phyloP scores from a whole-genome alignment of 306 rosid species.

The Trichosanthes truncata region DNA sequence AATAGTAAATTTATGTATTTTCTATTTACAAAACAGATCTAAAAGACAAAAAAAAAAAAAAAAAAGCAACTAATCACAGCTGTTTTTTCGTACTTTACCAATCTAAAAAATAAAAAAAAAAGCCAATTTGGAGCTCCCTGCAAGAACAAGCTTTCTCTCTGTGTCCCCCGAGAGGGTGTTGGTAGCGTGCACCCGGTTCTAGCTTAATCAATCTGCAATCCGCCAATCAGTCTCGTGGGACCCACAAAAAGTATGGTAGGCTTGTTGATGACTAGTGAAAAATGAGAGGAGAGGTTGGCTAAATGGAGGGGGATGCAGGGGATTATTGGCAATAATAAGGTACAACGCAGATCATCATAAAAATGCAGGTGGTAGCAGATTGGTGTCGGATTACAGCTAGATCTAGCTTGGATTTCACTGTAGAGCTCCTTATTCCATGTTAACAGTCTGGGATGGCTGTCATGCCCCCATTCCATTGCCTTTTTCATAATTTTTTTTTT shows the following conservation, averaged over 20 bases:
- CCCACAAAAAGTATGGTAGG: not conserved
- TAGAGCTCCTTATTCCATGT: not conserved
- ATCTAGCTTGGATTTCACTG: conserved; percentile 20
- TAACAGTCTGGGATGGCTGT: conserved; percentile 2
- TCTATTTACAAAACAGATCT: not conserved
- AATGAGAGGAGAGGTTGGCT: not conserved
- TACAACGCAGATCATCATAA: conserved; percentile 13
- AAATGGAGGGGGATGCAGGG: not conserved
- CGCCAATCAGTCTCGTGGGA: not conserved
- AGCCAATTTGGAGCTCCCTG: not conserved
- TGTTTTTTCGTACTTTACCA: not conserved
- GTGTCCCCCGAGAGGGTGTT: not conserved
- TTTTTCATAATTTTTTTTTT: not conserved
- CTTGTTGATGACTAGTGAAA: not conserved
- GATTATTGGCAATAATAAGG: conserved; percentile 3
- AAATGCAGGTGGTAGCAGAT: conserved; percentile 10
- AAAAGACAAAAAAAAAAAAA: not conserved
- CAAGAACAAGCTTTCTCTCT: not conserved
- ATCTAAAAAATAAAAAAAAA: not conserved
- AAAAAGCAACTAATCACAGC: not conserved
- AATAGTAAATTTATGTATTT: not conserved
- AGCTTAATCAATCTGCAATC: not conserved
- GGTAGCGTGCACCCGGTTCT: not conserved
- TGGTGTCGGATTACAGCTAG: conserved; percentile 14
- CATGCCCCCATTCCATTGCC: not conserved